Conservation (phyloP, 2,329 filamentous ascomycete genomes). For the Ilyonectria mors-panacis region DNA sequence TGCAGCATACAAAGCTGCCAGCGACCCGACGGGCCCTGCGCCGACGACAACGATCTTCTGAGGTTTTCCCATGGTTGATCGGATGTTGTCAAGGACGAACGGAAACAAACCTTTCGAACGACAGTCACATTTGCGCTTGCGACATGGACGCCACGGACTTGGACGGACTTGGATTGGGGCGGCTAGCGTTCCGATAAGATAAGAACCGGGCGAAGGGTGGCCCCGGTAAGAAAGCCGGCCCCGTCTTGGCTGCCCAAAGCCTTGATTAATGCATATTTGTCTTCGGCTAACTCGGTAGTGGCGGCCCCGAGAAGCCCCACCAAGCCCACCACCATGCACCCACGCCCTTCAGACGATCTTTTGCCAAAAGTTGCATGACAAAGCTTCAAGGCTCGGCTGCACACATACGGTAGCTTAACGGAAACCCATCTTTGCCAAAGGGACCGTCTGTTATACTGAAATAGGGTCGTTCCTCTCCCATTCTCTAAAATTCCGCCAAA, state of each 20-base stretch:
- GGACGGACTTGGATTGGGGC: neutral
- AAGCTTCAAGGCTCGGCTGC: constrained; percentile 3
- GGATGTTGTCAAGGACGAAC: constrained; percentile 43
- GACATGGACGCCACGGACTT: neutral
- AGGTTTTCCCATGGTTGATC: constrained; percentile 52
- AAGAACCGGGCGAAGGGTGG: neutral
- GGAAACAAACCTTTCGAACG: constrained; percentile 32
- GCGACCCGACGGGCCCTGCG: constrained; percentile 91
- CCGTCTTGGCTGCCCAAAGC: neutral
- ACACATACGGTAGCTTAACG: neutral
- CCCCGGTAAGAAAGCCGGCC: neutral
- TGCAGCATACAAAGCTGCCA: constrained; percentile 94
- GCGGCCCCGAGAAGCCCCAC: constrained; percentile 29
- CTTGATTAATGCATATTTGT: constrained; percentile 15
- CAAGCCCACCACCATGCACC: constrained; percentile 31
- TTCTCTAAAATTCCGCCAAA: neutral
- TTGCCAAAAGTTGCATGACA: constrained; percentile 42
- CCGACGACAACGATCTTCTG: constrained; percentile 89
- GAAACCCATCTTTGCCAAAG: neutral
- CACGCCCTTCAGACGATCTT: constrained; percentile 38
- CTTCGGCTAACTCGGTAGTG: constrained; percentile 8
- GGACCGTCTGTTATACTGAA: neutral
- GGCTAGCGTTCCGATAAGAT: constrained; percentile 21
- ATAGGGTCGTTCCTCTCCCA: neutral
- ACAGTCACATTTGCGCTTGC: constrained; percentile 21